Conservation (phyloP, 2,329 filamentous ascomycete genomes). For the Ophiocordyceps robertsii region DNA sequence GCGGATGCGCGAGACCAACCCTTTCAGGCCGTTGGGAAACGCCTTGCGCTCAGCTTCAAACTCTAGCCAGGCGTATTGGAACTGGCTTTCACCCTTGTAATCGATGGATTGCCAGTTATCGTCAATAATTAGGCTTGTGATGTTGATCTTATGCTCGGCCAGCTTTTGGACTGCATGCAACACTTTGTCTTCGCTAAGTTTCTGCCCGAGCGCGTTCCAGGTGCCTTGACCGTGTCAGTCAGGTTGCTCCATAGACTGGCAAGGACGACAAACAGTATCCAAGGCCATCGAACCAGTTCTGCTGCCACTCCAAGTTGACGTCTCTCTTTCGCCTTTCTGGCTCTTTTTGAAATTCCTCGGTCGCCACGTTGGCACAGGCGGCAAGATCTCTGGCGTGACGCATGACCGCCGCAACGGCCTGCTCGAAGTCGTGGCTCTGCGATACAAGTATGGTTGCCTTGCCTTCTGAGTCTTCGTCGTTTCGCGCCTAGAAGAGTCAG, state of each 20-base stretch:
- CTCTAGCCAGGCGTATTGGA: constrained; percentile 55
- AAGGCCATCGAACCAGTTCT: constrained; percentile 84
- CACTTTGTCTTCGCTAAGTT: constrained; percentile 69
- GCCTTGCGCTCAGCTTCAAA: constrained; percentile 74
- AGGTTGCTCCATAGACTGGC: neutral
- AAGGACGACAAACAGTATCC: constrained; percentile 58
- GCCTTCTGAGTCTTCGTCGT: constrained; percentile 47
- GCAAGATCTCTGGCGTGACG: constrained; percentile 62
- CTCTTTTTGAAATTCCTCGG: constrained; percentile 19
- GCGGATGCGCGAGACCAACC: constrained; percentile 56
- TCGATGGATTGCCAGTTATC: constrained; percentile 88
- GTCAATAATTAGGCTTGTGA: constrained; percentile 85
- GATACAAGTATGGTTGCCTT: constrained; percentile 54
- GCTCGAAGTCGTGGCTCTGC: constrained; percentile 58
- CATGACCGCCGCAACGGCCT: constrained; percentile 66
- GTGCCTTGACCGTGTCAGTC: constrained; percentile 39
- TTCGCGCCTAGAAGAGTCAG: constrained; percentile 36
- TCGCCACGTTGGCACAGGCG: constrained; percentile 24
- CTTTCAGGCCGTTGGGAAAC: constrained; percentile 70
- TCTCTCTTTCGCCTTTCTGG: constrained; percentile 32
- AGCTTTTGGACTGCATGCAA: constrained; percentile 61
- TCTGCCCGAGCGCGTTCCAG: constrained; percentile 85
- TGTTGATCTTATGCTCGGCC: constrained; percentile 55
- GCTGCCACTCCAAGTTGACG: constrained; percentile 53
- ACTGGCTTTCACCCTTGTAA: constrained; percentile 33